Evolutionary conservation across 345 rosid genomes (phyloP), one percentile per base, ranked within the genome.

Genomic region (Hibiscus trionum): DNA sequence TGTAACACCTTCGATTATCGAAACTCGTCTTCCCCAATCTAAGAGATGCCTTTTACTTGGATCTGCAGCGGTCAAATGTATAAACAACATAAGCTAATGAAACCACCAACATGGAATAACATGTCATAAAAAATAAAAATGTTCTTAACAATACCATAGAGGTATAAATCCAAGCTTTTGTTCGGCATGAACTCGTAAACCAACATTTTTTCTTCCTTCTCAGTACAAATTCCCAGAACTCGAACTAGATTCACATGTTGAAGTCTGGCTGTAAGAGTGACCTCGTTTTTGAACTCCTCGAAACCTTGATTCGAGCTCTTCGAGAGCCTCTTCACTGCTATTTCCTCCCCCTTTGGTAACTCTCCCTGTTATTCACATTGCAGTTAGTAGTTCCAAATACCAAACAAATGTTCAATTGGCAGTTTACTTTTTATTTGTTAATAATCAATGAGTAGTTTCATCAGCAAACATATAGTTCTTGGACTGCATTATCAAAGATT

Each of bases 241-340:
- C 42, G 37, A 66, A 66, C 70, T 66, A 66, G 56, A 66, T 66
- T 66, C 56, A 66, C 70, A 46, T 66, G 56, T 26, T 61, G 65
- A 2, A 61, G 65, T 5, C 10, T 14, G 2, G 65, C 5, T 14
- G 65, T 61, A 29, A 61, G 42, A 29, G 39, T 69, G 39, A 79
- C 72, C 3, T 83, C 83, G 7, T 79, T 79, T 66, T 78, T 72
- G 11, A 73, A 69, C 62, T 78, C 80, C 42, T 44, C 44, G 66
- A 56, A 6, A 0, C 60, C 60, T 56, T 56, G 60, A 56, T 8
- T 56, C 0, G 65, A 61, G 42, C 42, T 29, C 16, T 15, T 61
- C 4, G 65, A 61, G 17, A 61, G 65, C 11, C 65, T 61, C 21
- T 61, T 61, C 42, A 61, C 65, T 61, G 65, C 42, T 61, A 61